Evolutionary conservation across 1,139 yeast species (phyloP).

Genomic region (Barnettozyma hawaiiensis): DNA sequence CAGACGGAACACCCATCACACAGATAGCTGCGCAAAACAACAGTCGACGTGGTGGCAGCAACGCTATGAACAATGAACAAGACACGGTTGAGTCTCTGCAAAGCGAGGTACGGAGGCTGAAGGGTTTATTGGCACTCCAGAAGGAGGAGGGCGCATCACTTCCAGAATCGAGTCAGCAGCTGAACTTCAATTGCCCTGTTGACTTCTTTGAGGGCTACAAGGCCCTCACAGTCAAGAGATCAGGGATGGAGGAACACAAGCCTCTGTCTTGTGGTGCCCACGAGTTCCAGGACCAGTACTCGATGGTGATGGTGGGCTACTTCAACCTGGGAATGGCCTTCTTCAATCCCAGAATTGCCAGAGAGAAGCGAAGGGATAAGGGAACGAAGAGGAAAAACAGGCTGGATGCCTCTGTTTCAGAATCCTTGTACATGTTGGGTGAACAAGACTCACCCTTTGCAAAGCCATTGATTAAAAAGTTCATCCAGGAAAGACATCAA

Average conservation of each 20-base stretch:
- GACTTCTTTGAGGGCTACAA: constrained; percentile 23
- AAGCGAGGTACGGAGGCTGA: constrained; percentile 13
- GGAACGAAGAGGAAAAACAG: constrained; percentile 13
- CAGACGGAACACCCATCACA: constrained; percentile 5
- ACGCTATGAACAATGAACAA: neutral
- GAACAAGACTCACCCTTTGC: constrained; percentile 21
- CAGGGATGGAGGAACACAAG: constrained; percentile 24
- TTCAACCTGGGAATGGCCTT: constrained; percentile 17
- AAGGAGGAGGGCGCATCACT: neutral
- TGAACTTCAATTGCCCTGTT: constrained; percentile 12
- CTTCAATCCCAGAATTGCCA: constrained; percentile 9
- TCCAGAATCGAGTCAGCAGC: neutral
- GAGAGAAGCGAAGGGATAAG: constrained; percentile 6
- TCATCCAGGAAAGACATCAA: constrained; percentile 16
- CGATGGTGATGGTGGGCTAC: constrained; percentile 20
- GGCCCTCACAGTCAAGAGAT: constrained; percentile 22
- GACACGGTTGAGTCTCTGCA: constrained; percentile 3
- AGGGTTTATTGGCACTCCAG: neutral
- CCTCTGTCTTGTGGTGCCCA: constrained; percentile 19
- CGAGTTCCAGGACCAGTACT: constrained; percentile 19
- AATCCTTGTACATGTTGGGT: constrained; percentile 16
- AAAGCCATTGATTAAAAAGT: constrained; percentile 15
- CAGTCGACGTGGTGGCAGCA: neutral
- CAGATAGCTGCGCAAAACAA: neutral
- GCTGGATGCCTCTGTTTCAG: constrained; percentile 20